A percentile compares a stretch with the other conserved stretches of the same genome.
phyloP scores from a whole-genome alignment of 2,329 filamentous ascomycete species.

The Stachybotrys chartarum region DNA sequence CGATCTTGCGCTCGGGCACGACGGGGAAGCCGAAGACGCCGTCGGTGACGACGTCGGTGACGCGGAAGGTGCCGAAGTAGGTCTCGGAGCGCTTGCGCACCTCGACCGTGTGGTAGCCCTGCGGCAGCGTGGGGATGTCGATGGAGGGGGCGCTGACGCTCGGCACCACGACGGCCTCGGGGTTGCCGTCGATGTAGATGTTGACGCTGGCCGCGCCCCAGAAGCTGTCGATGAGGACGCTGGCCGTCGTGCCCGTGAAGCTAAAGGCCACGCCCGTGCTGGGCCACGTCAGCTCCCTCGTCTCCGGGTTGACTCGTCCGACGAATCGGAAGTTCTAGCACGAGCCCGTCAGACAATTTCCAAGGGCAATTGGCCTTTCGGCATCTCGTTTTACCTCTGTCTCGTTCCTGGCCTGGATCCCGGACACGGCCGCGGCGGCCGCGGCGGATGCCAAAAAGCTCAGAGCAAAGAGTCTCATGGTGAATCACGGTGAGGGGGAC shows the following conservation, averaged over 20 bases:
- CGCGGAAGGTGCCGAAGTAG: slow-evolving; percentile 16
- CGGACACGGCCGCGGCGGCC: background rate
- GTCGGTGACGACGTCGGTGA: slow-evolving; percentile 12
- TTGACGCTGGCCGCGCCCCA: slow-evolving; percentile 24
- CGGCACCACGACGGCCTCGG: slow-evolving; percentile 15
- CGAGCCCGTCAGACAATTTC: background rate
- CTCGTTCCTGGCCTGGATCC: background rate
- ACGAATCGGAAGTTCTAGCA: slow-evolving; percentile 16
- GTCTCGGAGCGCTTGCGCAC: slow-evolving; percentile 32
- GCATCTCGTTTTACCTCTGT: background rate
- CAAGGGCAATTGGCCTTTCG: background rate
- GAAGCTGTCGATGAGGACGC: slow-evolving; percentile 21
- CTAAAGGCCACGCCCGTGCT: slow-evolving; percentile 32
- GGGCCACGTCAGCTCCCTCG: slow-evolving; percentile 35
- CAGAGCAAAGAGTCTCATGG: background rate
- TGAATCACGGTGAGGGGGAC: no score
- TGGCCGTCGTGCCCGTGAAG: slow-evolving; percentile 31
- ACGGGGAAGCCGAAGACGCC: slow-evolving; percentile 15
- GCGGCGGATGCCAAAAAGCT: background rate
- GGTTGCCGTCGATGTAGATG: slow-evolving; percentile 23
- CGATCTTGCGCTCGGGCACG: slow-evolving; percentile 25
- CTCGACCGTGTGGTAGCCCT: slow-evolving; percentile 26
- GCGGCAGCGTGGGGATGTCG: slow-evolving; percentile 20
- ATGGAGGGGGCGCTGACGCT: slow-evolving; percentile 20
- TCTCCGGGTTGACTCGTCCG: slow-evolving; percentile 33